These are phyloP conservation scores for Mucor irregularis DNA, from an alignment of 371 early-diverging fungal species.

Conservation along the genomic window DNA sequence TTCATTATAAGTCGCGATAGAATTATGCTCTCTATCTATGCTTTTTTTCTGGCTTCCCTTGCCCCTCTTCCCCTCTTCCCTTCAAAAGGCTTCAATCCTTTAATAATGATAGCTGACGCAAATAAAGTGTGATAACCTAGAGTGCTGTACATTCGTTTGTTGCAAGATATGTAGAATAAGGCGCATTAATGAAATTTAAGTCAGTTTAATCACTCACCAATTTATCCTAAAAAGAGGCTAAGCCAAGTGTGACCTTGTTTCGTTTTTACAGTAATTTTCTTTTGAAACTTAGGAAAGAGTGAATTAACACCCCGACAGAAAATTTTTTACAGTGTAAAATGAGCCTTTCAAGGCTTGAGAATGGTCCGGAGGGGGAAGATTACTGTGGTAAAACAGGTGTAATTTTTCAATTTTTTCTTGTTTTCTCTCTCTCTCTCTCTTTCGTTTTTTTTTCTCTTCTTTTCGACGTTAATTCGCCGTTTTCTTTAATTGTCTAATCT, in stretches of 20 bases:
- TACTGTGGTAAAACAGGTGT: background rate
- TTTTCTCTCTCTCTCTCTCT: constrained; percentile 23
- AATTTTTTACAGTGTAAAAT: background rate
- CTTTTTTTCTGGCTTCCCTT: no score
- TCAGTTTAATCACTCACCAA: no score
- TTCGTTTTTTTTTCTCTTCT: constrained; percentile 20
- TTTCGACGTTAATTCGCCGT: constrained; percentile 36
- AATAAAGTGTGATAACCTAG: no score
- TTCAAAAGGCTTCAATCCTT: no score
- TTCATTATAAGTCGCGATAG: no score
- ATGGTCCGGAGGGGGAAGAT: background rate
- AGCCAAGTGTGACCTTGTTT: constrained; percentile 2
- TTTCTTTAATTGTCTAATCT: constrained; percentile 33
- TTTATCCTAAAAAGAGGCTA: background rate
- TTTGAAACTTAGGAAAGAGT: background rate
- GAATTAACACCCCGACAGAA: background rate
- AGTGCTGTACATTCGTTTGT: no score
- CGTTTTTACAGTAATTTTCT: background rate
- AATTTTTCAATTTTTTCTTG: constrained; percentile 4
- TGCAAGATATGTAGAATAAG: no score
- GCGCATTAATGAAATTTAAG: no score
- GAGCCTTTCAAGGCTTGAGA: background rate
- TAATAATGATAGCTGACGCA: no score
- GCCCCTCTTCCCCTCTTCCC: no score
- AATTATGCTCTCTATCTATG: no score